Evolutionary conservation across 2,329 filamentous ascomycete genomes (phyloP).

Genomic region (Exophiala calicioides): DNA sequence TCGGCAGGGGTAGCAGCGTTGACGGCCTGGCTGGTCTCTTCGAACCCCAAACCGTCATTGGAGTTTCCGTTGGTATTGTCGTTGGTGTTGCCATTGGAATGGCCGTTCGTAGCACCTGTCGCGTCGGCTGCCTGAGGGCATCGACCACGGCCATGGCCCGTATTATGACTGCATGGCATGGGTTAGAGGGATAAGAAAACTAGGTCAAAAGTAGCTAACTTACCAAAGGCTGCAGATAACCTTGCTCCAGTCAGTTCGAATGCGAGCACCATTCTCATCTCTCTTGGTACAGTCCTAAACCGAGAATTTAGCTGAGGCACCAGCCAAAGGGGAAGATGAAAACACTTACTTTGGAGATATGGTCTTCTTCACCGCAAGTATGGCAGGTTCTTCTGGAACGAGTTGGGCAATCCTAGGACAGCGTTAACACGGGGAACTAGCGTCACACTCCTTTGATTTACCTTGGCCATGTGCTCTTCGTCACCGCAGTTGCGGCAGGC

Average conservation of each 20-base stretch:
- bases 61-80: too few species aligned
- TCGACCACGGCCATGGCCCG: constrained; percentile 25
- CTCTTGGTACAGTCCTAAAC: constrained; percentile 19
- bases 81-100: too few species aligned
- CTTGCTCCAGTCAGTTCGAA: constrained; percentile 21
- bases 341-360: constrained; percentile 14
- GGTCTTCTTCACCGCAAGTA: constrained; percentile 41
- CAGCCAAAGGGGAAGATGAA: background rate
- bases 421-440: constrained; percentile 39
- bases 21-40: too few species aligned
- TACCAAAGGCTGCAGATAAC: constrained; percentile 26
- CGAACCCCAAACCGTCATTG: too few species aligned
- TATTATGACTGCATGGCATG: constrained; percentile 15
- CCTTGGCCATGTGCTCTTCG: constrained; percentile 47
- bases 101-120: constrained; percentile 5
- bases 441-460: constrained; percentile 39
- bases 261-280: constrained; percentile 13
- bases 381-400: constrained; percentile 41
- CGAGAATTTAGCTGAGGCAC: background rate
- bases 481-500: constrained; percentile 58
- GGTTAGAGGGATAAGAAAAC: background rate
- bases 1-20: too few species aligned
- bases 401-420: constrained; percentile 44
- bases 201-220: background rate
- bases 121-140: constrained; percentile 18